Base-by-base conservation (phyloP, 805 yeast species). In the Candida patagonica region DNA sequence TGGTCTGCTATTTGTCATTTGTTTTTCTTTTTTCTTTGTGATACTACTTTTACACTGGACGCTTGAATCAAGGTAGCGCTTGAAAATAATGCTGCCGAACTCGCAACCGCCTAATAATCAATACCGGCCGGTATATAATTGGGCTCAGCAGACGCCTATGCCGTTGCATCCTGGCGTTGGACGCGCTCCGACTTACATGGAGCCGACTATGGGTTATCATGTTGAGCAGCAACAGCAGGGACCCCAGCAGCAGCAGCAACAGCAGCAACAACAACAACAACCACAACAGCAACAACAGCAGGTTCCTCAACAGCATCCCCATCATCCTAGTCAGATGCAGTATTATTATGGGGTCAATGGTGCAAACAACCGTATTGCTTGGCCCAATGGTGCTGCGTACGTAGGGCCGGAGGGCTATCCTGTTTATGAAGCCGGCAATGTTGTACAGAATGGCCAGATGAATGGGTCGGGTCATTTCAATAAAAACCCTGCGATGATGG, bases 151-250 rank as follows among this genome's bases (percentile, higher is more conserved):
- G 29, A 34, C 17, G 20, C 42, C 44, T 17, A 26, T 32, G 12
- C 41, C 35, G 26, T 45, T 38, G 23, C 42, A 38, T n/a, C 38
- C 43, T 16, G 37, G 30, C 29, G 21, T 26, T n/a, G 23, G 36
- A 30, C 40, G 20, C n/a, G 26, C 30, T 6, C 46, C 23, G 4
- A 15, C 27, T 13, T 38, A 34, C 4, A 46, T 23, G 38, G 44
- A 33, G 38, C 36, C 23, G 34, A 37, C 22, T 19, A 40, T 27
- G n/a, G 32, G 29, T 22, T 35, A 26, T 13, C 36, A 24, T 15
- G 42, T 21, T 10, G 43, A n/a, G 21, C 38, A 30, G 21, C 48
- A 30, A 30, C 44, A 16, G 26, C 45, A 37, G 20, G 10, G 16
- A 15, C 13, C 23, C n/a, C 16, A 13, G 23, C 21, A 25, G 17